A percentile compares a stretch with the other conserved stretches of the same genome.
Conservation (phyloP, 164 flowering plant genomes). For the Vitis amurensis region DNA sequence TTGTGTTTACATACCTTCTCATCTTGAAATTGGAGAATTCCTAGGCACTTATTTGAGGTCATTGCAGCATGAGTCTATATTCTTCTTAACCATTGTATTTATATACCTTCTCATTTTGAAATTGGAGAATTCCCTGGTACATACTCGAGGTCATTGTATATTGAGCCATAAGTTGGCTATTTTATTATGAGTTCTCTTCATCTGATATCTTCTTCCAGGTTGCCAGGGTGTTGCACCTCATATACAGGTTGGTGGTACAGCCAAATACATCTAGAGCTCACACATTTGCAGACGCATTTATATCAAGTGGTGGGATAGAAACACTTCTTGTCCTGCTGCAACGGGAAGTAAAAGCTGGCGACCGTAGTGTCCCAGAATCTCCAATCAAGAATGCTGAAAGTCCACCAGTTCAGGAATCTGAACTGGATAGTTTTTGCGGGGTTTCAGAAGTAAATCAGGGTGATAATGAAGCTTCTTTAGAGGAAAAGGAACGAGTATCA, state of each 20-base stretch:
- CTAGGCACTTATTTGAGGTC: too few relatives aligned
- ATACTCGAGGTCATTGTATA: background rate
- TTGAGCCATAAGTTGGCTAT: background rate
- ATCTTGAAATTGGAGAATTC: too few relatives aligned
- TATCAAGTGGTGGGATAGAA: slow-evolving; percentile 91
- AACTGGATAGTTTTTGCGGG: slow-evolving; percentile 15
- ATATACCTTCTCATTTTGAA: too few relatives aligned
- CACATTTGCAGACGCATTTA: slow-evolving; percentile 84
- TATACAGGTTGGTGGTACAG: slow-evolving; percentile 90
- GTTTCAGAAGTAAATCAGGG: slow-evolving; percentile 25
- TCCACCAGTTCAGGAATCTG: slow-evolving; percentile 22
- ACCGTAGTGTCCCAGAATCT: slow-evolving; percentile 36
- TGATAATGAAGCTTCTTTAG: slow-evolving; percentile 29
- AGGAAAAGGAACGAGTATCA: slow-evolving; percentile 31
- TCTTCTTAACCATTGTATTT: too few relatives aligned
- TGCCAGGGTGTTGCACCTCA: slow-evolving; percentile 85
- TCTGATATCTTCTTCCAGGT: slow-evolving; percentile 48
- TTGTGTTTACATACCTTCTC: too few relatives aligned
- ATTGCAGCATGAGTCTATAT: too few relatives aligned
- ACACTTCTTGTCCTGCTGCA: slow-evolving; percentile 93
- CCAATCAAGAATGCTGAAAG: slow-evolving; percentile 20
- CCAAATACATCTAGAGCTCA: slow-evolving; percentile 91
- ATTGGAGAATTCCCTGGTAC: too few relatives aligned
- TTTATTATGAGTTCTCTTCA: background rate
- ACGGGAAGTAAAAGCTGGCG: slow-evolving; percentile 90